Conservation (phyloP, 371 early-diverging fungal genomes). For the Haplosporangium sp. region DNA sequence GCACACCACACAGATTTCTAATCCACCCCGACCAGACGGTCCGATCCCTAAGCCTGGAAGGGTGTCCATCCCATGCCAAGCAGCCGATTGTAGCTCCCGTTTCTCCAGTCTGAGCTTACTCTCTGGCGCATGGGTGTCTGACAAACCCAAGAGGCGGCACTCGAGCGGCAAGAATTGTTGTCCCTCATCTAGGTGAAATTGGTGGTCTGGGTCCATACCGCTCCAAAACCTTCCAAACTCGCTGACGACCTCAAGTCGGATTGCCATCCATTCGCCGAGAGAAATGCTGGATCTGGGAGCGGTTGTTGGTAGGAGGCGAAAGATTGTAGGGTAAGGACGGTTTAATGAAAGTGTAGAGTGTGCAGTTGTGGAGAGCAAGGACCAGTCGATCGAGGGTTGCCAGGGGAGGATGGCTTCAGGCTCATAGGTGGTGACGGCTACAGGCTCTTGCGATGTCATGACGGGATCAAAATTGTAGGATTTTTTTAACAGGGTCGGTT, state of each 20-base stretch:
- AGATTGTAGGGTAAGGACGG: constrained; percentile 9
- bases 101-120: constrained; percentile 16
- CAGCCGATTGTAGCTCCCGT: constrained; percentile 28
- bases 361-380: constrained; percentile 8
- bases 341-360: constrained; percentile 1
- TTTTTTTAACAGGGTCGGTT: too few relatives aligned
- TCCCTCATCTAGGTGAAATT: constrained; percentile 8
- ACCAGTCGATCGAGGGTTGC: constrained; percentile 3
- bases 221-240: constrained; percentile 25
- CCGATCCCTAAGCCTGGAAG: constrained; percentile 56
- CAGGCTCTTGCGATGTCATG: too few relatives aligned
- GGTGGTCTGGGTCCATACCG: neutral
- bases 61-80: constrained; percentile 22
- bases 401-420: too few relatives aligned
- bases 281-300: constrained; percentile 5
- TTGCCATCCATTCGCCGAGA: constrained; percentile 16
- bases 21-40: constrained; percentile 59
- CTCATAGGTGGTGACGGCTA: neutral
- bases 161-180: constrained; percentile 29
- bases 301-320: constrained; percentile 19
- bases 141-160: constrained; percentile 16
- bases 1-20: constrained; percentile 57
- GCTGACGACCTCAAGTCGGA: constrained; percentile 21
- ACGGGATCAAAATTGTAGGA: too few relatives aligned
- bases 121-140: constrained; percentile 1